Base-by-base conservation (phyloP, 495 filamentous ascomycete genomes). In the Letharia lupina region DNA sequence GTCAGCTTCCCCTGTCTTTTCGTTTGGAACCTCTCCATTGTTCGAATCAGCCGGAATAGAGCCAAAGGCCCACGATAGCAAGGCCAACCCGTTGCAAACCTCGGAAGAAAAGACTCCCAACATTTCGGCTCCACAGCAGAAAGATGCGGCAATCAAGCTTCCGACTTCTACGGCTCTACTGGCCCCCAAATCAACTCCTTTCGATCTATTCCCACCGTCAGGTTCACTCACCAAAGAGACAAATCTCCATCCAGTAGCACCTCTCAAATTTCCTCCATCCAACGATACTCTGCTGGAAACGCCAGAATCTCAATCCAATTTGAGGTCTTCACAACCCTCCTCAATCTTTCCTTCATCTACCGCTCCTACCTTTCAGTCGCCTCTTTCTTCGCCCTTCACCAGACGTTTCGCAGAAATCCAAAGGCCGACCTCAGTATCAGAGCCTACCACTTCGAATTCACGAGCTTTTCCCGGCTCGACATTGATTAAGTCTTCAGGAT, bases 21-120 rank as follows among this genome's bases (percentile, higher is more conserved):
- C 64, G 1, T 66, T 61, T 47, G 45, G 12, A 8, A 66, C 64
- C 3, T 66, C 64, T 45, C 64, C 64, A 41, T 39, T 66, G 3
- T 66, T 66, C 57, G 47, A 9, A 31, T 41, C 60, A 40, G 15
- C 42, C 2, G 7, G 10, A 31, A 45, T 23, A 16, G 20, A 2
- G 12, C 18, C 63, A 48, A 60, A 45, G 33, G 13, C 15, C 40
- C 41, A 42, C 3, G 60, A 20, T 20, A 54, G 48, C 28, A 48
- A 66, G 13, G 28, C 35, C 44, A 28, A 23, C 41, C 11, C 20
- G 31, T 39, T 15, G 2, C 31, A 31, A 45, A 33, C 10, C 1
- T 65, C 20, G 31, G 31, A 59, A 15, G 54, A 23, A 28, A 41
- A 50, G 41, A 1, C 2, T 20, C 45, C 63, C 18, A 45, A 18